A percentile compares a stretch with the other conserved stretches of the same genome.
These are phyloP conservation scores for Beauveria pseudobassiana DNA, from an alignment of 2,329 filamentous ascomycete species.

Conservation along the genomic window DNA sequence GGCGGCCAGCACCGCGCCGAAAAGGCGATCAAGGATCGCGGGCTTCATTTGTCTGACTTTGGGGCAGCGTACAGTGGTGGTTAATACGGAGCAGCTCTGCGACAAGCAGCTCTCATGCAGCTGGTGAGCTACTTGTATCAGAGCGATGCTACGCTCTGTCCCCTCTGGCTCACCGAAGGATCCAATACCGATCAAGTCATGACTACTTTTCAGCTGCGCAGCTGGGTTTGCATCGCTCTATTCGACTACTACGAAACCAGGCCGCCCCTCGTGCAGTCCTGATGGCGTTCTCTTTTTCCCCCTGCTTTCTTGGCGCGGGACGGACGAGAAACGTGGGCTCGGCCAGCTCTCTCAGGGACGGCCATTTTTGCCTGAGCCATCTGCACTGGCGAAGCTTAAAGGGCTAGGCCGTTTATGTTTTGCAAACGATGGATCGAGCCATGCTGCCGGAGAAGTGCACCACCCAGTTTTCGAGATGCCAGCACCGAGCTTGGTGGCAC, in stretches of 20 bases:
- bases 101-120: not conserved
- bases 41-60: slow-evolving; percentile 22
- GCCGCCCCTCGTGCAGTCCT: not conserved
- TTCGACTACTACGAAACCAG: not conserved
- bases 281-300: not conserved
- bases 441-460: not conserved
- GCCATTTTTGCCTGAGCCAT: not conserved
- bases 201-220: not conserved
- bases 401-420: not conserved
- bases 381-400: not conserved
- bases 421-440: not conserved
- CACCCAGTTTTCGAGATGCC: no score
- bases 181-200: not conserved
- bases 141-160: not conserved
- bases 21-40: slow-evolving; percentile 6
- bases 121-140: not conserved
- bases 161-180: slow-evolving; percentile 4
- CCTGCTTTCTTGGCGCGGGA: not conserved
- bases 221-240: not conserved
- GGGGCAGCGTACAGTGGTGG: no score
- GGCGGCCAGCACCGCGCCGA: slow-evolving; percentile 21
- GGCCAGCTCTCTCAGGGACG: not conserved
- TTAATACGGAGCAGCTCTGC: no score
- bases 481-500: no score
- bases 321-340: slow-evolving; percentile 6